Evolutionary conservation across 805 yeast genomes (phyloP), one percentile per base, ranked within the genome.

Genomic region (Barnettozyma pratensis): DNA sequence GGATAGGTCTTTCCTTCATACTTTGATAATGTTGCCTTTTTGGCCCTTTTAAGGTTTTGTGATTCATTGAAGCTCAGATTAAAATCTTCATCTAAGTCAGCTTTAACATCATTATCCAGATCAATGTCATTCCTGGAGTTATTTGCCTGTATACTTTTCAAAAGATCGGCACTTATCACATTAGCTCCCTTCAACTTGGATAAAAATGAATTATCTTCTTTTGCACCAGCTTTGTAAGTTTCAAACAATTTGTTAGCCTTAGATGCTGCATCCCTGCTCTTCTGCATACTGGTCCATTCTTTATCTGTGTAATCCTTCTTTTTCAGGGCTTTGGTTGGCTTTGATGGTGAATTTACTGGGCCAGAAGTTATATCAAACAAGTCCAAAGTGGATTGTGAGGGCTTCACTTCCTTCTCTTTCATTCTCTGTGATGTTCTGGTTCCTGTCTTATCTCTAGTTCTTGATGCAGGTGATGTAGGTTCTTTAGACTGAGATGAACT

Each of bases 121-220:
- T 54, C 58, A 27, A 42, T 11, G 9, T 29, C 46, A 9, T 44
- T 43, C 9, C 40, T 38, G 7, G 31, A 10, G 5, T 14, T 32
- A 10, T 39, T 30, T 4, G 37, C n/a, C 35, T 29, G 28, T 25
- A 38, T 27, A n/a, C 27, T 39, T 4, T 34, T 37, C n/a, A 38
- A 40, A 11, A 42, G 34, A n/a, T 37, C 40, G n/a, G 57, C 54
- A 3, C 48, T 49, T 41, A 54, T 49, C 6, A 56, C 51, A 3
- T 41, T 41, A 5, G 51, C 40, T 5, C 26, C 44, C 37, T 47
- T 51, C 32, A 59, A 7, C 7, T 29, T 42, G 3, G 48, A 32
- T 14, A 45, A 26, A 35, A 59, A 55, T 3, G 49, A 49, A 31
- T 47, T 50, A 9, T 44, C 50, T 10, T 40, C 48, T 12, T 37